phyloP scores from a whole-genome alignment of 257 asterid species.

The Oldenlandia corymbosa region DNA sequence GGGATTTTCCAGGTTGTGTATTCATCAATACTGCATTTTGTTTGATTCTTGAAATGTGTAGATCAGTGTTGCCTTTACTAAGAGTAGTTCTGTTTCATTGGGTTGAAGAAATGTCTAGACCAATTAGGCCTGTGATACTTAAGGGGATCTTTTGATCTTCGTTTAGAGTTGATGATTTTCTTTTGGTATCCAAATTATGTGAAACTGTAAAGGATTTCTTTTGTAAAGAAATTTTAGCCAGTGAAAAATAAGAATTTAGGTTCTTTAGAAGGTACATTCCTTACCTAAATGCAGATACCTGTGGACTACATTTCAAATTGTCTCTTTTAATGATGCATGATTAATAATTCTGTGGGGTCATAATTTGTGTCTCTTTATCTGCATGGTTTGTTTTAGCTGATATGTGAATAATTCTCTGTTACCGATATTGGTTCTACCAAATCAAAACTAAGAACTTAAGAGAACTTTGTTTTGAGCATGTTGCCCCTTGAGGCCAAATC shows the following conservation, averaged over 20 bases:
- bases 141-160: not conserved
- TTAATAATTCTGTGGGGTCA: not conserved
- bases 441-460: not conserved
- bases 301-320: not conserved
- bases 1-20: not conserved
- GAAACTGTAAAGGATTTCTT: not conserved
- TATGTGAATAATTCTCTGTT: not conserved
- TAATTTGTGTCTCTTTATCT: not conserved
- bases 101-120: not conserved
- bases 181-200: no score
- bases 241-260: not conserved
- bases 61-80: not conserved
- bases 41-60: not conserved
- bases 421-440: not conserved
- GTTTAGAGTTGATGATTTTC: no score
- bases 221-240: no score
- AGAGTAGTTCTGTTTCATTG: not conserved
- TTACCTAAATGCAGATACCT: not conserved
- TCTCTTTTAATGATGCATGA: not conserved
- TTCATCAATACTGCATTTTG: not conserved
- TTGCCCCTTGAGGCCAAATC: not conserved
- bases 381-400: not conserved
- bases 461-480: not conserved
- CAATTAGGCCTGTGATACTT: not conserved
- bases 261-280: not conserved